Percentiles rank a stretch among this genome's conserved stretches.
phyloP scores from a whole-genome alignment of 75 land plant genomes.

The Isoetes taiwanensis region DNA sequence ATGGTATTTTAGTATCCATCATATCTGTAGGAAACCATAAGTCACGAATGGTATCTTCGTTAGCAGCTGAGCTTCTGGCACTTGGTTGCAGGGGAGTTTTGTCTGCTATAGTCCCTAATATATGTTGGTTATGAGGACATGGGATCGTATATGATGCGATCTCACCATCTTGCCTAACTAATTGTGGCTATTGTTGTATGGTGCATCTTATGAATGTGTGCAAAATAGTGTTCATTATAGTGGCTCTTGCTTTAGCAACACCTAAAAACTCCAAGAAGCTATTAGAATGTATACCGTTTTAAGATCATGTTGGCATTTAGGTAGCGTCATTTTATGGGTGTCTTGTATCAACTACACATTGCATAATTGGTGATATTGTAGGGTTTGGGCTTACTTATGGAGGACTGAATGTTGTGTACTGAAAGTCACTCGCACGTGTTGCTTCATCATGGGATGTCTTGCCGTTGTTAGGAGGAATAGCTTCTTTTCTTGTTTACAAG shows the following conservation, averaged over 20 bases:
- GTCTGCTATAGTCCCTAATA: no score
- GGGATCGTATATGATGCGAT: no score
- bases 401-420: slow-evolving; percentile 70
- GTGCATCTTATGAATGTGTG: no score
- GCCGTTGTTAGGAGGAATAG: slow-evolving; percentile 66
- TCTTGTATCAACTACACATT: slow-evolving; percentile 98
- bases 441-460: slow-evolving; percentile 89
- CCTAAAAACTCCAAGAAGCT: no score
- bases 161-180: no score
- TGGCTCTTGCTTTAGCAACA: no score
- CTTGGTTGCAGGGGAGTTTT: slow-evolving; percentile 76
- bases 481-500: slow-evolving; percentile 79
- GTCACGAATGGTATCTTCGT: slow-evolving; percentile 68
- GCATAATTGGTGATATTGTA: slow-evolving; percentile 90
- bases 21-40: slow-evolving; percentile 66
- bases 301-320: no score
- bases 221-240: no score
- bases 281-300: no score
- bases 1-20: slow-evolving; percentile 63
- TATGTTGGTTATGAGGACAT: no score
- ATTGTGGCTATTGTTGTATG: no score
- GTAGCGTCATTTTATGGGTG: slow-evolving; percentile 92
- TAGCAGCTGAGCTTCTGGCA: slow-evolving; percentile 91
- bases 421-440: slow-evolving; percentile 63
- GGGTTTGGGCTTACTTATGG: slow-evolving; percentile 91